Evolutionary conservation across 2,329 filamentous ascomycete genomes (phyloP), one percentile per base, ranked within the genome.

Genomic region (Talaromyces piceae): DNA sequence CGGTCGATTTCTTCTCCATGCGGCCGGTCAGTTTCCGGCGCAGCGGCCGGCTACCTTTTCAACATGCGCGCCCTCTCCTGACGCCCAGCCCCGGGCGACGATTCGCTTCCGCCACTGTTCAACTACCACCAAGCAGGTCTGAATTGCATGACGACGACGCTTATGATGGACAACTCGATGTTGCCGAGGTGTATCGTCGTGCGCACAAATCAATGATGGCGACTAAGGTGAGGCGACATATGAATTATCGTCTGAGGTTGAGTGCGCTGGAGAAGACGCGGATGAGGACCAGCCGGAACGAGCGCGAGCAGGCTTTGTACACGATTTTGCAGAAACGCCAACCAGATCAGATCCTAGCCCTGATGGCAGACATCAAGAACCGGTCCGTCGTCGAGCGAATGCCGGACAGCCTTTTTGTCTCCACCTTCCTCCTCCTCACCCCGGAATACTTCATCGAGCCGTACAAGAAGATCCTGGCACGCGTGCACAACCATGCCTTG

Each of bases 341-440:
- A 49, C 71, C 72, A 2, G 66, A 72, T 41, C 67, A 65, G 48
- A 61, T 73, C 20, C 64, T 73, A 56, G 54, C 64, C 37, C 64
- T 63, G 5, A 54, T 74, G 52, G 56, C 58, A 9, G 59, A 69
- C 43, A 62, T 63, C 47, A 58, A 58, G 41, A 68, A 63, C 54
- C 56, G 56, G 16, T 48, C 56, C 9, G 46, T 66, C 18, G 56
- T 70, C 45, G 58, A 62, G 49, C 60, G 58, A 4, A 63, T 89
- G 20, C 74, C 83, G 0, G 64, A 73, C 1, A 70, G 76, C 1
- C 76, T 76, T 1, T 83, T 89, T 60, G 80, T 81, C 1, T 81
- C 86, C 56, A 76, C 86, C 8, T 64, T 91, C 26, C 75, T 77
- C 28, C 73, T 76, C 4, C 66, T 90, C 7, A 81, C 87, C 52